Evolutionary conservation across 495 filamentous ascomycete genomes (phyloP), one percentile per base, ranked within the genome.

Genomic region (Penicillium chermesinum): DNA sequence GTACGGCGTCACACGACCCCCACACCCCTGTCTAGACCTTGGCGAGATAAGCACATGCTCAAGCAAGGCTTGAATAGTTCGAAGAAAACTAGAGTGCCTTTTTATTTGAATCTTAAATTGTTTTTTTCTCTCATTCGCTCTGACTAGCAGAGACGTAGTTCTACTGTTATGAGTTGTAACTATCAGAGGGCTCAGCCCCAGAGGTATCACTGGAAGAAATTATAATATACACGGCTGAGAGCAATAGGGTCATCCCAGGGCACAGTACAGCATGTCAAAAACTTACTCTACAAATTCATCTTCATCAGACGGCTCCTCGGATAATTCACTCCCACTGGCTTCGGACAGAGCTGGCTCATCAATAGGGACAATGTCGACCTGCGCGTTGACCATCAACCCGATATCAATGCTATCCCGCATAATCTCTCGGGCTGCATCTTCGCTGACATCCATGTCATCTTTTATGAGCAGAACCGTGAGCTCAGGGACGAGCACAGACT

Each of bases 401-500:
- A 96, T 64, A n/a, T 79, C 78, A 18, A 77, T 76, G 60, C 88
- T 96, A 21, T 91, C 85, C 7, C 73, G 62, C 55, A 97, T 54
- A 16, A 96, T 81, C 43, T 69, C 61, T 57, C 85, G 74, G 13
- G 90, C 89, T 50, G 74, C 62, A 38, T 81, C 79, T 44, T 79
- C 79, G 5, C 67, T 66, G n/a, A 86, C 76, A 0, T 64, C 58
- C 86, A 96, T 87, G 58, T 98, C 93, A 52, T 96, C 86, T 72
- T 79, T 86, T 19, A 97, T 84, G 14, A 98, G 74, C 52, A 70
- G 66, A 1, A 88, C 73, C 3, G 85, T 80, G 40, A 96, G 62
- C 61, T 98, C 93, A 0, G 91, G 91, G 12, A 95, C 89, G 35
- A 96, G 68, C 2, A 97, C 93, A 0, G 75, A 72, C 65, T 96